Conservation (phyloP, 495 filamentous ascomycete species). For the Neohortaea acidophila region DNA sequence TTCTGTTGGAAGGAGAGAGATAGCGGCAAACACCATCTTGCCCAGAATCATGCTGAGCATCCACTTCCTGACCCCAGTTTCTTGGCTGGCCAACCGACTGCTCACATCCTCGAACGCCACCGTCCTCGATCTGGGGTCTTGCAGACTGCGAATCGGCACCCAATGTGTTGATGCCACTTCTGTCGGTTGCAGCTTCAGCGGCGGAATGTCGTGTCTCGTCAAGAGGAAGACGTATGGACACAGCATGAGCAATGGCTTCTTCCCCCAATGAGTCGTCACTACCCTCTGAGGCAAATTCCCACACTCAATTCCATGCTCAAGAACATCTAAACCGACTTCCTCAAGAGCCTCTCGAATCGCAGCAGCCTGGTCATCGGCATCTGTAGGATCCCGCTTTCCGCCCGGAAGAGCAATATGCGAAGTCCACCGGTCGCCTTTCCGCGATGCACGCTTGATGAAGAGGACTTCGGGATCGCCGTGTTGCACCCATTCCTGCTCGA, state of each 20-base stretch:
- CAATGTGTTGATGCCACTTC: constrained; percentile 66
- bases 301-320: constrained; percentile 37
- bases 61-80: constrained; percentile 35
- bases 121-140: constrained; percentile 47
- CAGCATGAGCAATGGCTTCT: constrained; percentile 64
- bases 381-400: constrained; percentile 54
- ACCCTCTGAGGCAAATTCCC: constrained; percentile 60
- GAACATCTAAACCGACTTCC: constrained; percentile 56
- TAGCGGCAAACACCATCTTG: constrained; percentile 57
- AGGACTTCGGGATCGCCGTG: constrained; percentile 61
- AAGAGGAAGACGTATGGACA: constrained; percentile 60
- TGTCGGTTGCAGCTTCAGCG: constrained; percentile 49
- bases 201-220: constrained; percentile 40
- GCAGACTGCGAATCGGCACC: constrained; percentile 52
- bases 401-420: constrained; percentile 63
- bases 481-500: constrained; percentile 53
- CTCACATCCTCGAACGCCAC: constrained; percentile 52
- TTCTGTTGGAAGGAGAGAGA: constrained; percentile 47
- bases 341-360: constrained; percentile 57
- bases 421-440: constrained; percentile 60
- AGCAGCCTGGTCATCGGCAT: constrained; percentile 47
- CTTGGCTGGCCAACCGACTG: constrained; percentile 41
- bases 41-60: constrained; percentile 43
- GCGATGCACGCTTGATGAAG: constrained; percentile 61
- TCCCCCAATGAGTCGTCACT: constrained; percentile 59